Base-by-base conservation (phyloP, 2,329 filamentous ascomycete species). In the Pseudocercospora crystallina region DNA sequence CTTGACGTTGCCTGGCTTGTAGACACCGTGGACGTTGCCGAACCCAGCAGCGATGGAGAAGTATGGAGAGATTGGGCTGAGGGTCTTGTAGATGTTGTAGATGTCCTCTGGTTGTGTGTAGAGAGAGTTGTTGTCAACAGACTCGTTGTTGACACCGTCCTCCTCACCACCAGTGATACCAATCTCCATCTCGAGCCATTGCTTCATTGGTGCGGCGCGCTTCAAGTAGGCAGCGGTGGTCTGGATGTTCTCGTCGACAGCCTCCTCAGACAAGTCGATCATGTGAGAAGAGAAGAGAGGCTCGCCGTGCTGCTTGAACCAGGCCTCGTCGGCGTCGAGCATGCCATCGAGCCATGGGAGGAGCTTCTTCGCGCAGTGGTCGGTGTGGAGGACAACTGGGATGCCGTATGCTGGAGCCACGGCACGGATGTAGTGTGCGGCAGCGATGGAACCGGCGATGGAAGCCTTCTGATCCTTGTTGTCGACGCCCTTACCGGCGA, bases 311-410 rank as follows among this genome's bases (percentile, higher is more conserved):
- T 83, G 73, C 86, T 96, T 95, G 87, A 95, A 96, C 81, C 91
- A 92, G 54, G 79, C 81, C 84, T 97, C 94, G 69, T 97, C 94
- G 65, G 86, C 92, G 59, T 94, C 90, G 65, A 97, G 76, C 85
- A 96, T 91, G 72, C 91, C 91, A 70, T 96, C 91, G 71, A 97
- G 80, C 92, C 92, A 97, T 57, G 94, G 94, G 51, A 97, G 85
- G 53, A 97, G 89, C 86, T 97, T 97, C 88, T 97, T 97, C 71
- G 94, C 92, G 77, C 92, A 96, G 81, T 97, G 94, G 74, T 99
- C 94, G 71, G 92, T 95, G 84, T 96, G 91, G 54, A 97, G 85
- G 66, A 97, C 80, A 64, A 96, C 90, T 67, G 92, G 92, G 61
- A 97, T 78, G 64, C 86, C 90, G 76, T 99, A 99, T 64, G 82